These are phyloP conservation scores for Letharia lupina DNA, from an alignment of 495 filamentous ascomycete species.

Conservation along the genomic window DNA sequence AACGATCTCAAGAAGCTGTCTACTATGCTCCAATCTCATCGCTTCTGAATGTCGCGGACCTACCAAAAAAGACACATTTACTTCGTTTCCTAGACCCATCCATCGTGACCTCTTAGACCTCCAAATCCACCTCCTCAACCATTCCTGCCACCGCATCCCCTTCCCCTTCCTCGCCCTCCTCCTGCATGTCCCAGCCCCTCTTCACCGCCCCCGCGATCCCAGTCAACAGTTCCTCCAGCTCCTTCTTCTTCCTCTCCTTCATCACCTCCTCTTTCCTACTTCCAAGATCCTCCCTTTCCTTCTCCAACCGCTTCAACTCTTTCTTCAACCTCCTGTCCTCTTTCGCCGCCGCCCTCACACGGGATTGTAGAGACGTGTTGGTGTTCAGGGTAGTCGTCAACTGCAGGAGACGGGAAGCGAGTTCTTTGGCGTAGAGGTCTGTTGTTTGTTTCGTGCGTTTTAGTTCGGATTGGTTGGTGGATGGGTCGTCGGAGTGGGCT, in stretches of 20 bases:
- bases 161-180: constrained; percentile 9
- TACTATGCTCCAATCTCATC: background rate
- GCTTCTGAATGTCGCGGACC: background rate
- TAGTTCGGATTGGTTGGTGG: constrained; percentile 40
- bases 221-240: constrained; percentile 14
- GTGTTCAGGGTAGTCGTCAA: constrained; percentile 11
- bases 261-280: constrained; percentile 15
- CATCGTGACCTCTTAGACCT: background rate
- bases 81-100: background rate
- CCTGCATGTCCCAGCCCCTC: constrained; percentile 19
- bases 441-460: constrained; percentile 54
- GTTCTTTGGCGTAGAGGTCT: constrained; percentile 59
- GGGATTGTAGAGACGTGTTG: constrained; percentile 6
- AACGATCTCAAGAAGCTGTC: background rate
- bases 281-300: constrained; percentile 14
- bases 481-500: background rate
- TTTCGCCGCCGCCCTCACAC: constrained; percentile 1
- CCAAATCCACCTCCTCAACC: background rate
- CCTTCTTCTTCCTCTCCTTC: constrained; percentile 17
- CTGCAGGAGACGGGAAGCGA: constrained; percentile 43
- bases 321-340: constrained; percentile 19
- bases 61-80: background rate
- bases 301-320: constrained; percentile 12
- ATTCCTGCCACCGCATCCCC: background rate
- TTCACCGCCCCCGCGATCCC: constrained; percentile 17